phyloP scores from a whole-genome alignment of 805 yeast species.

The Starmera caribaea region DNA sequence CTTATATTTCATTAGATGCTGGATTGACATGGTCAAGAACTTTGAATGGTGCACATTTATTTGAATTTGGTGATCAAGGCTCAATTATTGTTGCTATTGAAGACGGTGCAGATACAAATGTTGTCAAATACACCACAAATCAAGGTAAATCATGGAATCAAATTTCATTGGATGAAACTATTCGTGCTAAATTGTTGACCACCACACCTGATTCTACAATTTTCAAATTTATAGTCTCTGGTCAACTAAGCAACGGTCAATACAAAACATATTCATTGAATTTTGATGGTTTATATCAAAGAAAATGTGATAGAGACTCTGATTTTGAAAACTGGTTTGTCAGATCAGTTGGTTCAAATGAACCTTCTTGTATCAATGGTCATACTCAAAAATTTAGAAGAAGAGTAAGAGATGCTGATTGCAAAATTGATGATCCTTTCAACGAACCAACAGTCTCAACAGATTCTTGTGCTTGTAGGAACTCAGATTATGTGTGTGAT shows the following conservation, averaged over 20 bases:
- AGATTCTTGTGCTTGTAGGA: slow-evolving; percentile 55
- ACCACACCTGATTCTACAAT: slow-evolving; percentile 70
- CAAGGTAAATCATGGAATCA: slow-evolving; percentile 63
- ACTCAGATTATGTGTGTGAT: slow-evolving; percentile 64
- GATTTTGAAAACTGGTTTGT: slow-evolving; percentile 66
- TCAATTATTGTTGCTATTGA: slow-evolving; percentile 61
- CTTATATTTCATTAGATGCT: slow-evolving; percentile 68
- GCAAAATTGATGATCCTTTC: slow-evolving; percentile 32
- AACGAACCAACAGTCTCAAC: slow-evolving; percentile 30
- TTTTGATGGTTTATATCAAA: slow-evolving; percentile 44
- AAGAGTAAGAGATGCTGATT: slow-evolving; percentile 55
- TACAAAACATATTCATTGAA: slow-evolving; percentile 32
- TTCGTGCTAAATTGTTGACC: slow-evolving; percentile 33
- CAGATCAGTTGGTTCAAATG: slow-evolving; percentile 21
- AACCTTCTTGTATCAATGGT: slow-evolving; percentile 54
- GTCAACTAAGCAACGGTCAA: slow-evolving; percentile 19
- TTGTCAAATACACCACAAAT: slow-evolving; percentile 49
- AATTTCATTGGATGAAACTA: slow-evolving; percentile 32
- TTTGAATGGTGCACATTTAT: slow-evolving; percentile 40
- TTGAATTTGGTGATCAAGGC: slow-evolving; percentile 71
- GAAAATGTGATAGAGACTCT: slow-evolving; percentile 22
- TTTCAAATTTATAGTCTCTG: slow-evolving; percentile 42
- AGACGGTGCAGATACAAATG: slow-evolving; percentile 23
- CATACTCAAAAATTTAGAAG: slow-evolving; percentile 52
- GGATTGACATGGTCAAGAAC: slow-evolving; percentile 64